Percentiles rank a stretch among this genome's conserved stretches.
Conservation (phyloP, 257 asterid genomes). For the Rhazya stricta region DNA sequence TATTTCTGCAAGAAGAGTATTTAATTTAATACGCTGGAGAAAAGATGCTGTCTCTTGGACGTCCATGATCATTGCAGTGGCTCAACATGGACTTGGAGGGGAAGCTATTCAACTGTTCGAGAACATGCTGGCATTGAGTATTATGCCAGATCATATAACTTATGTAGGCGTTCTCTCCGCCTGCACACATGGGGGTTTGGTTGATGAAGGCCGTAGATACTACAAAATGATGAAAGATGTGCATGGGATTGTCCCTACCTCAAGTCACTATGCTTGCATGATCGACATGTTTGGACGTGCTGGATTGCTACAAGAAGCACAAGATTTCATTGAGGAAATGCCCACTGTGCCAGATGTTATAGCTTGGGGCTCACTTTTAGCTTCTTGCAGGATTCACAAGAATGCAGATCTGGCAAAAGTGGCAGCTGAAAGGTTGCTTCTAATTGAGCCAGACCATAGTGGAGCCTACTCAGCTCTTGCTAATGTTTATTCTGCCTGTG, state of each 20-base stretch:
- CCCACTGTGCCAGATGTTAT: conserved; percentile 63
- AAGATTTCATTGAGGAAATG: conserved; percentile 56
- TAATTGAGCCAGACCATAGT: conserved; percentile 61
- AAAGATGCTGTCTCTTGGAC: conserved; percentile 75
- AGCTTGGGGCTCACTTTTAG: conserved; percentile 90
- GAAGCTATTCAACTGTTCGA: conserved; percentile 63
- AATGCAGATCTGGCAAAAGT: conserved; percentile 58
- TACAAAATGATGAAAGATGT: conserved; percentile 63
- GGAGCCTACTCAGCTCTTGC: conserved; percentile 91
- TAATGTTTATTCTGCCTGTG: conserved; percentile 69
- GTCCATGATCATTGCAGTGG: conserved; percentile 79
- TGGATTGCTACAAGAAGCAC: conserved; percentile 72
- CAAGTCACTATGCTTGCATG: conserved; percentile 85
- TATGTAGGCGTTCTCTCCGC: conserved; percentile 80
- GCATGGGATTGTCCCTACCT: conserved; percentile 56
- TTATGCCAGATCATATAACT: conserved; percentile 76
- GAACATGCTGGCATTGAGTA: conserved; percentile 46
- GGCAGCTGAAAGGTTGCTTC: conserved; percentile 73
- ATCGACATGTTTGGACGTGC: conserved; percentile 83
- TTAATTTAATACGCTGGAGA: conserved; percentile 32
- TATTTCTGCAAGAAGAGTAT: conserved; percentile 46
- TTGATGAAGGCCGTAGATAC: conserved; percentile 64
- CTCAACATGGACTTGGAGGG: conserved; percentile 79
- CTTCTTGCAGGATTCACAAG: conserved; percentile 70
- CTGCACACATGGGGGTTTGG: conserved; percentile 78